phyloP scores from a whole-genome alignment of 2,329 filamentous ascomycete species.

The Talaromyces sp. region DNA sequence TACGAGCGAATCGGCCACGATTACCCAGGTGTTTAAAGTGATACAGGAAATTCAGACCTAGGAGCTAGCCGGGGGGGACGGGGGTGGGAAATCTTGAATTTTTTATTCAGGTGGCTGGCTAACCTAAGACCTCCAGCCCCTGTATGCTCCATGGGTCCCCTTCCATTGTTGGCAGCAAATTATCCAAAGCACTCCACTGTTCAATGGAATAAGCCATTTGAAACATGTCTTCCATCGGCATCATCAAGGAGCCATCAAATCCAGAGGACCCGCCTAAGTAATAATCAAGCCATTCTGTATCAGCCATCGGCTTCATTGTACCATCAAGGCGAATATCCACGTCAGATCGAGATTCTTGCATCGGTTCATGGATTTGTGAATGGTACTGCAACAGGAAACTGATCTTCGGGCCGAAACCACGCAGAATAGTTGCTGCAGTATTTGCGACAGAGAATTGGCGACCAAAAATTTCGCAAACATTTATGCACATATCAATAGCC shows the following conservation, averaged over 20 bases:
- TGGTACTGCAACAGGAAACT: neutral
- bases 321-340: neutral
- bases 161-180: neutral
- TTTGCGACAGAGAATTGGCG: slow-evolving; percentile 4
- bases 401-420: slow-evolving; percentile 1
- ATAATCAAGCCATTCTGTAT: slow-evolving; percentile 2
- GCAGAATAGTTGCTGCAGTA: slow-evolving; percentile 6
- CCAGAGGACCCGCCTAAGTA: neutral
- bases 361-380: neutral
- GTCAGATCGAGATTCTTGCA: neutral
- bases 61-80: no score
- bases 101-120: no score
- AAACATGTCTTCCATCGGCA: slow-evolving; percentile 6
- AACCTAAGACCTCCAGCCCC: no score
- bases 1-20: no score
- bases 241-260: neutral
- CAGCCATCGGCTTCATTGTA: neutral
- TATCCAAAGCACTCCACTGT: slow-evolving; percentile 3
- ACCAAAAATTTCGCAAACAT: slow-evolving; percentile 8
- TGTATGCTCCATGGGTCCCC: neutral
- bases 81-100: no score
- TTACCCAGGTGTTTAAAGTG: no score
- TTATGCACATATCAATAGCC: slow-evolving; percentile 2
- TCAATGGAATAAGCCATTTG: slow-evolving; percentile 8
- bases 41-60: no score